A percentile compares a stretch with the other conserved stretches of the same genome.
phyloP scores from a whole-genome alignment of 768 basidiomycete genomes.

The Glaciozyma martinii region DNA sequence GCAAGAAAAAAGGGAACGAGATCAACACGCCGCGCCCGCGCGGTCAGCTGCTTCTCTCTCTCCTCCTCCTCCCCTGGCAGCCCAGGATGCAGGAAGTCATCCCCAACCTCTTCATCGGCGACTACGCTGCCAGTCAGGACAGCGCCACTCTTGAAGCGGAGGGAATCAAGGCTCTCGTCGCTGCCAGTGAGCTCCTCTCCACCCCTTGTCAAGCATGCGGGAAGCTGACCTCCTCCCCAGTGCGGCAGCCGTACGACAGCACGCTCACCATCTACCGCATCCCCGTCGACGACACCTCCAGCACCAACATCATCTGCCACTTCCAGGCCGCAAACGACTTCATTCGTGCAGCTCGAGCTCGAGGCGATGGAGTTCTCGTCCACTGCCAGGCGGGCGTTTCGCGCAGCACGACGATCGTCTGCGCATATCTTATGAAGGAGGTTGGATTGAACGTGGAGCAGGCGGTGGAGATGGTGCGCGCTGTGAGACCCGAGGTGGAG shows the following conservation, averaged over 20 bases:
- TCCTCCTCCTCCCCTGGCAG: too few species aligned
- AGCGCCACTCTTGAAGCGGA: slow-evolving; percentile 6
- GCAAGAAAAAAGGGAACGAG: too few species aligned
- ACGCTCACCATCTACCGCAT: slow-evolving; percentile 28
- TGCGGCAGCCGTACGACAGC: slow-evolving; percentile 32
- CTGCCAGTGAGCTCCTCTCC: slow-evolving; percentile 24
- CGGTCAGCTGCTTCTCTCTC: too few species aligned
- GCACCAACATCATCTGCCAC: slow-evolving; percentile 33
- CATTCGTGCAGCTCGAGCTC: slow-evolving; percentile 14
- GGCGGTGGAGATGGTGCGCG: slow-evolving; percentile 29
- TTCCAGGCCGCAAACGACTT: slow-evolving; percentile 19
- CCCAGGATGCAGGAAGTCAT: slow-evolving; percentile 23
- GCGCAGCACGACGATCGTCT: slow-evolving; percentile 33
- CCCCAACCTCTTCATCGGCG: slow-evolving; percentile 26
- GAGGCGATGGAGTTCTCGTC: slow-evolving; percentile 30
- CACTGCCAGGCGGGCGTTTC: slow-evolving; percentile 36
- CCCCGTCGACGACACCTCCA: slow-evolving; percentile 30
- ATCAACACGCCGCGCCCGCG: too few species aligned
- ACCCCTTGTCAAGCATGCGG: not conserved
- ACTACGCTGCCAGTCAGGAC: slow-evolving; percentile 23
- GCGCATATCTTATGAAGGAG: slow-evolving; percentile 33
- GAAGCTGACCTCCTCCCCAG: slow-evolving; percentile 8
- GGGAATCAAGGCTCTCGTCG: slow-evolving; percentile 27
- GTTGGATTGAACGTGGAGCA: slow-evolving; percentile 32
- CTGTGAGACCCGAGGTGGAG: slow-evolving; percentile 28